phyloP scores from a whole-genome alignment of 2,329 filamentous ascomycete genomes.

The Coleophoma cylindrospora region DNA sequence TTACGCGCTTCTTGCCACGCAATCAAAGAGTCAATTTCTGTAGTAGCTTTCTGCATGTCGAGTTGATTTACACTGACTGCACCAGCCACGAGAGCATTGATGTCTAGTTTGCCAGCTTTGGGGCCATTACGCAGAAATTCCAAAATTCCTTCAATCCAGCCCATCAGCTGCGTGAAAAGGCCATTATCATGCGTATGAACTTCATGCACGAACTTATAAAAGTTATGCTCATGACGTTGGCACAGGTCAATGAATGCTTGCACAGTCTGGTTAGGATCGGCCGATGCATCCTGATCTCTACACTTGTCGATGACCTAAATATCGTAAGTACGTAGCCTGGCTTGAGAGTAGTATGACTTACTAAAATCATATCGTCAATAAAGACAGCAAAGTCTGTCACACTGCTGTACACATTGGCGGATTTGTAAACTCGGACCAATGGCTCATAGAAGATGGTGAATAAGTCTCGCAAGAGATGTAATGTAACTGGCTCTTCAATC shows the following conservation, averaged over 20 bases:
- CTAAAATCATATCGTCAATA: conserved; percentile 85
- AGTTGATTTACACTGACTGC: conserved; percentile 63
- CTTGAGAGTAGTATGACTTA: conserved; percentile 29
- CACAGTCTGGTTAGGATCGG: conserved; percentile 96
- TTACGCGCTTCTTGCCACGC: conserved; percentile 93
- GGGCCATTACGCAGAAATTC: conserved; percentile 89
- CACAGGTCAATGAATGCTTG: conserved; percentile 98
- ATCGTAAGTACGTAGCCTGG: conserved; percentile 10
- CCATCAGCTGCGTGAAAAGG: conserved; percentile 93
- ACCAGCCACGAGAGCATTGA: conserved; percentile 88
- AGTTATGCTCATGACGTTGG: conserved; percentile 89
- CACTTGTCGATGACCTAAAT: conserved; percentile 57
- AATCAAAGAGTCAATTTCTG: conserved; percentile 81
- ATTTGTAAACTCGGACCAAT: conserved; percentile 95
- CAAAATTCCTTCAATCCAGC: conserved; percentile 92
- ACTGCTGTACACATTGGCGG: conserved; percentile 94
- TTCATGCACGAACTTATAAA: conserved; percentile 99
- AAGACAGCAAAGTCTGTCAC: conserved; percentile 95
- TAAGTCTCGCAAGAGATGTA: conserved; percentile 91
- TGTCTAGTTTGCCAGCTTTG: conserved; percentile 79
- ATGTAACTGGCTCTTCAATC: conserved; percentile 93
- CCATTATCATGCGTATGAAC: conserved; percentile 96
- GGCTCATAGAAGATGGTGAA: conserved; percentile 99
- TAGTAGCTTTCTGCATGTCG: conserved; percentile 66
- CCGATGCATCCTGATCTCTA: conserved; percentile 73